phyloP scores from a whole-genome alignment of 2,329 filamentous ascomycete species.

The Diaporthe sp. region DNA sequence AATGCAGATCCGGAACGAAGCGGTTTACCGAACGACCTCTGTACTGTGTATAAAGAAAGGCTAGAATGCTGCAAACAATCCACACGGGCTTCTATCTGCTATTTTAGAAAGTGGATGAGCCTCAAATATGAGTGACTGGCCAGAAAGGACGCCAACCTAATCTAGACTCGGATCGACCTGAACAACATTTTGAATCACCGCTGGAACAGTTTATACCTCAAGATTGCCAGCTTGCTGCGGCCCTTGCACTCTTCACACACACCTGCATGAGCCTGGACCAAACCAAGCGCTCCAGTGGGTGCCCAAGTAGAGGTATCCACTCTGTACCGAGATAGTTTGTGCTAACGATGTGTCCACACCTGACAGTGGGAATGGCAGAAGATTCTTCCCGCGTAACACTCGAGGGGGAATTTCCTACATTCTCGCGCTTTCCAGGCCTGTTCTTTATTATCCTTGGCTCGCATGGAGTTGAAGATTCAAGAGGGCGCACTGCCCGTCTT shows the following conservation, averaged over 20 bases:
- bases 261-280: conserved; percentile 22
- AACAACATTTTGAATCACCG: conserved; percentile 24
- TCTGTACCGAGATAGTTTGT: conserved; percentile 16
- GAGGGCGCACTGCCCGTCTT: neutral
- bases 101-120: conserved; percentile 4
- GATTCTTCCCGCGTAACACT: neutral
- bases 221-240: conserved; percentile 21
- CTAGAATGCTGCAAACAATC: neutral
- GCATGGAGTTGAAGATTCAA: neutral
- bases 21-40: conserved; percentile 3
- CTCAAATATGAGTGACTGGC: conserved; percentile 16
- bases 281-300: conserved; percentile 1
- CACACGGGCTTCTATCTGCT: neutral
- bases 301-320: conserved; percentile 14
- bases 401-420: neutral
- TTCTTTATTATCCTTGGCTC: neutral
- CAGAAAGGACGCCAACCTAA: conserved; percentile 5
- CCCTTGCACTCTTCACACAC: conserved; percentile 14
- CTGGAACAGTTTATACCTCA: conserved; percentile 29
- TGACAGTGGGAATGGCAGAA: neutral
- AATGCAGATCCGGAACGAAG: conserved; percentile 19
- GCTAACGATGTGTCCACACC: conserved; percentile 5
- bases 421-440: no score
- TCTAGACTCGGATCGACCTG: conserved; percentile 21
- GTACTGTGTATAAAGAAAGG: neutral